Percentiles rank a stretch among this genome's conserved stretches.
These are phyloP conservation scores for Claviceps monticola DNA, from an alignment of 2,329 filamentous ascomycete genomes.

Conservation along the genomic window DNA sequence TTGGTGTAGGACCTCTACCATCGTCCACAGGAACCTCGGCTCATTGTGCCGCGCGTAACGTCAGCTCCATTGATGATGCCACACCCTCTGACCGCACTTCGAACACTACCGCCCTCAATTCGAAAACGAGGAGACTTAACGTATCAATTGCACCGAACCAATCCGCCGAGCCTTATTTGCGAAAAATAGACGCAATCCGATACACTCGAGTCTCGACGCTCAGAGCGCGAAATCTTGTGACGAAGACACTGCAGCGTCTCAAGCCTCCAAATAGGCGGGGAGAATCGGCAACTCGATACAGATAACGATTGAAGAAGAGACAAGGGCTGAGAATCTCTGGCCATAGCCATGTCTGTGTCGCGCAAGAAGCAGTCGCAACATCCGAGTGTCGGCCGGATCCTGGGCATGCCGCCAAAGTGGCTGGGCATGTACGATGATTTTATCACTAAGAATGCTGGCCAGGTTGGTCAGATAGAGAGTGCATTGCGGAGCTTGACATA, in stretches of 20 bases:
- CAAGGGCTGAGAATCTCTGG: neutral
- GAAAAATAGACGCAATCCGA: too few relatives aligned
- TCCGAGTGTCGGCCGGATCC: constrained; percentile 1
- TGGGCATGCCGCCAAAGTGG: constrained; percentile 42
- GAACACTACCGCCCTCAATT: neutral
- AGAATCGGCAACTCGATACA: neutral
- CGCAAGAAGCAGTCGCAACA: neutral
- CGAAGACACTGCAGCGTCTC: neutral
- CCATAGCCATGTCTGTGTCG: neutral
- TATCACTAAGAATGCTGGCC: constrained; percentile 86
- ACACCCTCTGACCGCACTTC: neutral
- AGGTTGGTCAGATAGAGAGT: constrained; percentile 90
- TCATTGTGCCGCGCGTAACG: neutral
- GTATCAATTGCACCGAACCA: neutral
- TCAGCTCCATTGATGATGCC: neutral
- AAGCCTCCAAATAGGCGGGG: neutral
- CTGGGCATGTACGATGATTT: constrained; percentile 70
- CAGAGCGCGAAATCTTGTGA: neutral
- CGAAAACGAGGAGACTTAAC: neutral
- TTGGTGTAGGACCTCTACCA: neutral
- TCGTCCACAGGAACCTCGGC: neutral
- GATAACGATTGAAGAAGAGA: neutral
- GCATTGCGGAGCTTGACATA: constrained; percentile 87
- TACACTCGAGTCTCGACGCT: neutral
- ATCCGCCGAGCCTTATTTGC: neutral